phyloP scores from a whole-genome alignment of 148 eudicot species.

The Persicaria tinctoria region DNA sequence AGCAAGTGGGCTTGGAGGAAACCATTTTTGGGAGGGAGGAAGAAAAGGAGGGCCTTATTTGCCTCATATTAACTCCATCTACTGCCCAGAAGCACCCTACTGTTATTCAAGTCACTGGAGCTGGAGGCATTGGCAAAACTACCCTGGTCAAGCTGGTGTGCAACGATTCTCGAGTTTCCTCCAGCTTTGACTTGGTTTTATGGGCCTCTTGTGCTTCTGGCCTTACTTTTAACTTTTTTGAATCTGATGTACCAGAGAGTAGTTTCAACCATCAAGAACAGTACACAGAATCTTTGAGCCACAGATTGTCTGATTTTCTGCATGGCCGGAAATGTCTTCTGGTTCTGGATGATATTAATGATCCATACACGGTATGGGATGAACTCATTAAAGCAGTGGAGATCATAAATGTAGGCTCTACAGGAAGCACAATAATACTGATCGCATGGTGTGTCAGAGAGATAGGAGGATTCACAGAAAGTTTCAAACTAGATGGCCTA shows the following conservation, averaged over 20 bases:
- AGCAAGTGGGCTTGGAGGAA: neutral
- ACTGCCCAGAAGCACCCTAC: neutral
- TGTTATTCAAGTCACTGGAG: neutral
- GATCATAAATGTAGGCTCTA: neutral
- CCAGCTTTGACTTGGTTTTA: neutral
- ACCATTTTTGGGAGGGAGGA: neutral
- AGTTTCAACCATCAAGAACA: too few relatives aligned
- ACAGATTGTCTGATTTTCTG: neutral
- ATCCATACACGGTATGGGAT: too few relatives aligned
- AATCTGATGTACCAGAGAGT: too few relatives aligned
- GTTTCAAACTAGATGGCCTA: slow-evolving; percentile 10
- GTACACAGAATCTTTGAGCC: too few relatives aligned
- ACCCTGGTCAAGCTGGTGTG: neutral
- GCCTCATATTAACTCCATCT: neutral
- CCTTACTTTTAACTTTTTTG: too few relatives aligned
- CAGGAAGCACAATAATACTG: neutral
- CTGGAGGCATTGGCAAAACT: neutral
- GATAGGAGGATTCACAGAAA: neutral
- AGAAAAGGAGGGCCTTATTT: neutral
- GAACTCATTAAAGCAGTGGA: neutral
- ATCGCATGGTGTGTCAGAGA: neutral
- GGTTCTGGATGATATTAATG: neutral
- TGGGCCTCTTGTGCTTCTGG: neutral
- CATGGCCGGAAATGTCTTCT: neutral
- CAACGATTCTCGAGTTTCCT: neutral